phyloP scores from a whole-genome alignment of 352 stramenopile species.

The Stramenopiles sp. region DNA sequence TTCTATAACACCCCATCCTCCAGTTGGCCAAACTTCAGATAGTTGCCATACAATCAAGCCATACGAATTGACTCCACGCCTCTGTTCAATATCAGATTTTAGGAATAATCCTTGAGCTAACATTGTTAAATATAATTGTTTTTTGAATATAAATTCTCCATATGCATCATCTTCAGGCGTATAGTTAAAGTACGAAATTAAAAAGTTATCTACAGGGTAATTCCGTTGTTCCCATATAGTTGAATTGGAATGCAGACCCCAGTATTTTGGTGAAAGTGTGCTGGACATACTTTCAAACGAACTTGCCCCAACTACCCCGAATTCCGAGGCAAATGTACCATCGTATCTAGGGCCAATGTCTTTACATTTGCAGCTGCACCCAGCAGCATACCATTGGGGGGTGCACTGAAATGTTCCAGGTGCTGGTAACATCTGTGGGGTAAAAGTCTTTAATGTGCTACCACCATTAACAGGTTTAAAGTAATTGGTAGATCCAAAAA shows the following conservation, averaged over 20 bases:
- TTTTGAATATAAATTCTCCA: conserved; percentile 19
- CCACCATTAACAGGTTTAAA: neutral
- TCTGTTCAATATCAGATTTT: conserved; percentile 25
- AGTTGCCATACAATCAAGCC: conserved; percentile 28
- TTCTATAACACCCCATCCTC: conserved; percentile 32
- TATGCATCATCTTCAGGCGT: conserved; percentile 13
- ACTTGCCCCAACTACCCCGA: conserved; percentile 23
- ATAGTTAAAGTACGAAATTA: conserved; percentile 25
- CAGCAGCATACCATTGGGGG: too few species aligned
- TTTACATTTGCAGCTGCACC: too few species aligned
- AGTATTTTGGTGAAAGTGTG: conserved; percentile 17
- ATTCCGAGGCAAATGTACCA: conserved; percentile 26
- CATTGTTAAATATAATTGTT: conserved; percentile 28
- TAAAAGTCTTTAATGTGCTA: too few species aligned
- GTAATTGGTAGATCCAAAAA: conserved; percentile 6
- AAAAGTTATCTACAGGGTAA: conserved; percentile 27
- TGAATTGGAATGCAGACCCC: conserved; percentile 27
- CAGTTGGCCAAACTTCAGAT: conserved; percentile 36
- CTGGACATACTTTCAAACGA: conserved; percentile 28
- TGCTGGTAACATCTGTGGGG: neutral
- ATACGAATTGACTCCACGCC: conserved; percentile 21
- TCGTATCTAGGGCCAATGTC: neutral
- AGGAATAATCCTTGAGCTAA: conserved; percentile 26
- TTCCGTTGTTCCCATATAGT: conserved; percentile 29
- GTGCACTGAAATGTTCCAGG: neutral